phyloP scores from a whole-genome alignment of 768 basidiomycete genomes.

The Termitomyces sp. region DNA sequence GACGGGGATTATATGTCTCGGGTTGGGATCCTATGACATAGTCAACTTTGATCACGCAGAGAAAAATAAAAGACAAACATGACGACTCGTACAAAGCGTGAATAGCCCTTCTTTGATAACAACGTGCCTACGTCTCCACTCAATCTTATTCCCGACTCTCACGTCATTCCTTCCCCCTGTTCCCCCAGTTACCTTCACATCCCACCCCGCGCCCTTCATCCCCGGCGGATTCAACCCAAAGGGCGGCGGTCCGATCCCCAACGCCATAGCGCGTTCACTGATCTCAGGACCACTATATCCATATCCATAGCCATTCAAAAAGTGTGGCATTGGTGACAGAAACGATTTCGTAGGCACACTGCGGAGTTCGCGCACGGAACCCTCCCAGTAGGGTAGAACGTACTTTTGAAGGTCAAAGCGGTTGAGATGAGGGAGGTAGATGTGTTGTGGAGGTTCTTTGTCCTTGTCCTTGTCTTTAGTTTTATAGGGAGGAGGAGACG shows the following conservation, averaged over 20 bases:
- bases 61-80: slow-evolving; percentile 33
- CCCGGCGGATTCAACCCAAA: not conserved
- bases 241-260: slow-evolving; percentile 11
- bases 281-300: slow-evolving; percentile 4
- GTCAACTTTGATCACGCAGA: not conserved
- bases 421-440: slow-evolving; percentile 27
- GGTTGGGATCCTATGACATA: slow-evolving; percentile 30
- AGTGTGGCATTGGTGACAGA: slow-evolving; percentile 6
- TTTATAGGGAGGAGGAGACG: slow-evolving; percentile 25
- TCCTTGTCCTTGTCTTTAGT: not conserved
- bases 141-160: slow-evolving; percentile 21
- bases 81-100: slow-evolving; percentile 48
- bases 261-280: not conserved
- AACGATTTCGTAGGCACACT: slow-evolving; percentile 19
- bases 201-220: slow-evolving; percentile 2
- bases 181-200: not conserved
- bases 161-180: not conserved
- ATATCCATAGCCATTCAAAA: slow-evolving; percentile 9
- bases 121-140: slow-evolving; percentile 64
- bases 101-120: slow-evolving; percentile 56
- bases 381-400: slow-evolving; percentile 57
- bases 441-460: not conserved
- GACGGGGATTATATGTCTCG: slow-evolving; percentile 38
- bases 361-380: slow-evolving; percentile 48
- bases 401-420: slow-evolving; percentile 30